These are phyloP conservation scores for Jatropha curcas DNA, from an alignment of 345 rosid genomes.

Conservation along the genomic window DNA sequence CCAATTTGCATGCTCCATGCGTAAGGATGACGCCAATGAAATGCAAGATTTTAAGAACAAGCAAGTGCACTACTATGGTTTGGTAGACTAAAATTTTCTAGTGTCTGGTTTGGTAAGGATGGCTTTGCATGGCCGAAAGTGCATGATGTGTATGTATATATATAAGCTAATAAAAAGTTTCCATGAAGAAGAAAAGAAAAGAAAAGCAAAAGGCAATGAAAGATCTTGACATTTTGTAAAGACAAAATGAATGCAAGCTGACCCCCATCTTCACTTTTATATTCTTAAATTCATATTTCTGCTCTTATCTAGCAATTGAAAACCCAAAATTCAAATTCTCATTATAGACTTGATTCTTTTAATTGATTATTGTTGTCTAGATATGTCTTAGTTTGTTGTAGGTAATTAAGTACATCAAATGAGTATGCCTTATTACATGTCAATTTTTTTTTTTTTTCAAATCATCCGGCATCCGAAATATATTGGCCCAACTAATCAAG, in stretches of 20 bases:
- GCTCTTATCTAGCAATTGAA: too few relatives aligned
- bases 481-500: too few relatives aligned
- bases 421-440: too few relatives aligned
- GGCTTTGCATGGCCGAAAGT: constrained; percentile 12
- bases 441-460: too few relatives aligned
- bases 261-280: neutral
- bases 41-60: neutral
- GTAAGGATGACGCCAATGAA: constrained; percentile 16
- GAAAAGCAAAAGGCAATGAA: neutral
- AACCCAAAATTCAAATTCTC: too few relatives aligned
- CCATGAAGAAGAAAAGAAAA: neutral
- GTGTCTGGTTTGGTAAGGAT: neutral
- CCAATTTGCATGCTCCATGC: neutral
- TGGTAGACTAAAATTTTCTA: neutral
- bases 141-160: constrained; percentile 1
- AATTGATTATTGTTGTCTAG: neutral
- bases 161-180: neutral
- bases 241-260: constrained; percentile 9
- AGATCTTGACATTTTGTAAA: neutral
- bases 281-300: neutral
- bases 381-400: neutral
- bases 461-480: too few relatives aligned
- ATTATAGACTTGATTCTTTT: neutral
- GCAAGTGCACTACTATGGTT: neutral
- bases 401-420: neutral